Evolutionary conservation across 805 yeast species (phyloP).

Genomic region (Hanseniaspora clermontiae): DNA sequence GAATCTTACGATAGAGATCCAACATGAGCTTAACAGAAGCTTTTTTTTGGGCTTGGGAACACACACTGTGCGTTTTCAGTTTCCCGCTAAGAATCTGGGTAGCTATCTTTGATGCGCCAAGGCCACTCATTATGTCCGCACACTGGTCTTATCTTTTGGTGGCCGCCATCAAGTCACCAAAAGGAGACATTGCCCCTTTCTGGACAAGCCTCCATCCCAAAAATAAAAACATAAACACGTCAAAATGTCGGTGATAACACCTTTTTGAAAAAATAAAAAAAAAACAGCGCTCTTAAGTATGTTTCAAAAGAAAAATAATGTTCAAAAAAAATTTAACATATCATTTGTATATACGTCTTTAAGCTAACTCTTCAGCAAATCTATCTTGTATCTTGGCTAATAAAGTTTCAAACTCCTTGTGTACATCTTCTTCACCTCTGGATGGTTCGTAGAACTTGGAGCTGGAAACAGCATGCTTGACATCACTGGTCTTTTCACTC

Average conservation of each 20-base stretch:
- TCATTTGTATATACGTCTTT: slow-evolving; percentile 18
- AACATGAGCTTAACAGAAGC: neutral
- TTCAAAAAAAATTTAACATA: no score
- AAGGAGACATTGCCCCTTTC: no score
- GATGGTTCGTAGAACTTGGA: slow-evolving; percentile 94
- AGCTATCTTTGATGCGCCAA: no score
- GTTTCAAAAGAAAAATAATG: no score
- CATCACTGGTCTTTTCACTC: slow-evolving; percentile 76
- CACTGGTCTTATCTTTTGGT: neutral
- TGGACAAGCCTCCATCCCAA: no score
- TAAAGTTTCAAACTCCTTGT: slow-evolving; percentile 64
- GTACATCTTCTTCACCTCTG: slow-evolving; percentile 69
- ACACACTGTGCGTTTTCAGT: no score
- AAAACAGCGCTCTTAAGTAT: no score
- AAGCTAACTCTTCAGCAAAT: slow-evolving; percentile 92
- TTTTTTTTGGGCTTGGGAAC: neutral
- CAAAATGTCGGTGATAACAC: no score
- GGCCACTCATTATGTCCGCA: no score
- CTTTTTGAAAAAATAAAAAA: neutral
- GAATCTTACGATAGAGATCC: neutral
- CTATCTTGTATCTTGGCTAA: slow-evolving; percentile 67
- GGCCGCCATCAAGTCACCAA: neutral
- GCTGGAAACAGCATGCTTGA: slow-evolving; percentile 85
- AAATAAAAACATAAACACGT: no score
- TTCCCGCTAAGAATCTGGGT: no score